These are phyloP conservation scores for Heterobasidion irregulare DNA, from an alignment of 1,284 basidiomycete genomes.

Conservation along the genomic window DNA sequence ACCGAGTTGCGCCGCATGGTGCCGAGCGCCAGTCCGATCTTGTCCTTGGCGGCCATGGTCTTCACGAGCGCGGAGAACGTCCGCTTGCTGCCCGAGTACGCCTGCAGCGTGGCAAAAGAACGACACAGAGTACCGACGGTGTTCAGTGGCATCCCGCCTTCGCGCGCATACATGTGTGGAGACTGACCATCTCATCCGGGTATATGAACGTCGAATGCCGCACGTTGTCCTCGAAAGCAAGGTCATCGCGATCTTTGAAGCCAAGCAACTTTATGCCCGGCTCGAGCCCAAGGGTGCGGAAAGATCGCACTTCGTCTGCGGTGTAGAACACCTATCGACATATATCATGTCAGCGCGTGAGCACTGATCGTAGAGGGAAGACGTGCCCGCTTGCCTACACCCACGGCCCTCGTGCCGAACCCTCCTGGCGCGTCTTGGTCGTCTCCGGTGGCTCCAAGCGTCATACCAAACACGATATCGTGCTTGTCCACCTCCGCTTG, in stretches of 20 bases:
- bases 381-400: slow-evolving; percentile 41
- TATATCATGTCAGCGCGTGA: not conserved
- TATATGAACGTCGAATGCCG: slow-evolving; percentile 91
- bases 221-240: slow-evolving; percentile 82
- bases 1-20: slow-evolving; percentile 66
- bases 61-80: slow-evolving; percentile 85
- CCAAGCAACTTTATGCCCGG: slow-evolving; percentile 87
- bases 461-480: slow-evolving; percentile 56
- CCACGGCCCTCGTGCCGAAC: slow-evolving; percentile 32
- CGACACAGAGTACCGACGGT: not conserved
- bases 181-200: slow-evolving; percentile 75
- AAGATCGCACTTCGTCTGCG: slow-evolving; percentile 73
- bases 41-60: slow-evolving; percentile 76
- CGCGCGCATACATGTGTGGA: not conserved
- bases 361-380: not conserved
- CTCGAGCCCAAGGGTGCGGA: slow-evolving; percentile 72
- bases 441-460: slow-evolving; percentile 37
- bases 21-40: slow-evolving; percentile 74
- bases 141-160: not conserved
- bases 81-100: slow-evolving; percentile 84
- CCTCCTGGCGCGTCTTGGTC: slow-evolving; percentile 35
- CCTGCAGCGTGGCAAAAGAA: slow-evolving; percentile 27
- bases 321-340: slow-evolving; percentile 53
- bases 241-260: slow-evolving; percentile 72
- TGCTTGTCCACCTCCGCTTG: slow-evolving; percentile 50